Base-by-base conservation (phyloP, 2,329 filamentous ascomycete genomes). In the Fusarium proliferatum region DNA sequence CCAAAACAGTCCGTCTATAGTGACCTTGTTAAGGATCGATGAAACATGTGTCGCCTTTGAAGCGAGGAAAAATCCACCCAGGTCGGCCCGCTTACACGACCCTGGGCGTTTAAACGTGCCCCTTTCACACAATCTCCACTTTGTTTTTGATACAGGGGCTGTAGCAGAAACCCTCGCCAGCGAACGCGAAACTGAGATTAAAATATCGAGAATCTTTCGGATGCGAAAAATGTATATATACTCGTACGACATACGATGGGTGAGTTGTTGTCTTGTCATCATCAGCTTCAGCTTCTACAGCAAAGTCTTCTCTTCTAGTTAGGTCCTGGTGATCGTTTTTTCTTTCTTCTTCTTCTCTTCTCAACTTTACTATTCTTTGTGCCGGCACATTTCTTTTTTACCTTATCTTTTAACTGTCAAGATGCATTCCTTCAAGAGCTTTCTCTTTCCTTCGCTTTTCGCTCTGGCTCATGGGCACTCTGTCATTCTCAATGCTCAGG, bases 401-500 rank as follows among this genome's bases (percentile, higher is more conserved):
- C 2, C 13, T 59, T 42, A 19, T 53, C 42, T 43, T 17, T 57
- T 48, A 48, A 30, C 39, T 30, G n/a, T 58, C 51, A 77, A 46
- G 42, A 78, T 78, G 76, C 64, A 67, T 71, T 70, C 64, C 28
- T 39, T 74, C 21, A 36, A 56, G 28, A 43, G 62, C 34, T 13
- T 77, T 52, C 26, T 78, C 48, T 67, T 69, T 42, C 57, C 70
- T 28, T 64, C 58, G 42, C 51, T 78, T 15, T 60, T 74, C 17
- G 72, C 75, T 45, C 33, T 77, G 41, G 65, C 64, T 23, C 60
- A 64, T 30, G 73, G 81, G 34, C 87, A 88, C 72, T 84, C 82
- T 34, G 85, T 86, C 38, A 85, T 88, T 67, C 78, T 87, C 49
- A 80, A 77, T 36, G 87, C 84, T 17, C 84, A 87, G 65, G 86